Evolutionary conservation across 441 rosid species (phyloP).

Genomic region (Euphorbia celastroides): DNA sequence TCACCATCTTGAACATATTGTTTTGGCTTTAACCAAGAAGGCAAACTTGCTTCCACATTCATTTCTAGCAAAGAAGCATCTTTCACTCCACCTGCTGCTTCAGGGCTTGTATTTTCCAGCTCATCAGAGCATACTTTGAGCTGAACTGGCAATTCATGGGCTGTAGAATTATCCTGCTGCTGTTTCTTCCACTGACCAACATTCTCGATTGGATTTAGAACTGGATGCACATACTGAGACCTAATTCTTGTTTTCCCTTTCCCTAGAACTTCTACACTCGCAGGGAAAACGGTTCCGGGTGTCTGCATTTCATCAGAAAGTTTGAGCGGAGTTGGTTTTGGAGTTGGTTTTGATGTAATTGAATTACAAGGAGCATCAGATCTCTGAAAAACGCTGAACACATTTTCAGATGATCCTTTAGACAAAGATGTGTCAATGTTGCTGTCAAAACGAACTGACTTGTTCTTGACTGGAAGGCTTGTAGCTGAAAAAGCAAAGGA

Average conservation of each 20-base stretch:
- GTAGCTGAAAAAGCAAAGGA: slow-evolving; percentile 26
- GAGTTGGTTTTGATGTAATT: slow-evolving; percentile 36
- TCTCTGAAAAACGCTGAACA: slow-evolving; percentile 27
- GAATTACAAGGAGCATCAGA: slow-evolving; percentile 28
- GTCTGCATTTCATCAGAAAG: slow-evolving; percentile 93
- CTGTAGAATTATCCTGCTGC: slow-evolving; percentile 28
- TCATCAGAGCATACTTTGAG: slow-evolving; percentile 28
- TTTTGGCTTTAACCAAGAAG: slow-evolving; percentile 55
- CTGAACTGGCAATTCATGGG: slow-evolving; percentile 28
- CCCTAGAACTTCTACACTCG: slow-evolving; percentile 36
- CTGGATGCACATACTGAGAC: slow-evolving; percentile 67
- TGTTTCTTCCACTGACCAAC: slow-evolving; percentile 37
- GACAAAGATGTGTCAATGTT: slow-evolving; percentile 40
- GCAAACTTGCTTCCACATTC: slow-evolving; percentile 44
- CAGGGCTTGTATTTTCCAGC: slow-evolving; percentile 29
- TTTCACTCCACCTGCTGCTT: slow-evolving; percentile 22
- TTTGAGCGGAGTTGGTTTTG: slow-evolving; percentile 77
- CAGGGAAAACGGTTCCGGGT: slow-evolving; percentile 83
- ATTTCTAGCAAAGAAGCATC: slow-evolving; percentile 27
- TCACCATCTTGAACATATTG: slow-evolving; percentile 19
- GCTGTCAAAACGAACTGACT: slow-evolving; percentile 73
- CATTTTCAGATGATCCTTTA: slow-evolving; percentile 35
- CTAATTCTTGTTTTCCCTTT: slow-evolving; percentile 54
- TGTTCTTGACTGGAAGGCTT: slow-evolving; percentile 37
- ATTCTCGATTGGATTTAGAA: slow-evolving; percentile 43